Percentiles rank a stretch among this genome's conserved stretches.
Conservation (phyloP, 108 stramenopile species). For the Bacterosira constricta region DNA sequence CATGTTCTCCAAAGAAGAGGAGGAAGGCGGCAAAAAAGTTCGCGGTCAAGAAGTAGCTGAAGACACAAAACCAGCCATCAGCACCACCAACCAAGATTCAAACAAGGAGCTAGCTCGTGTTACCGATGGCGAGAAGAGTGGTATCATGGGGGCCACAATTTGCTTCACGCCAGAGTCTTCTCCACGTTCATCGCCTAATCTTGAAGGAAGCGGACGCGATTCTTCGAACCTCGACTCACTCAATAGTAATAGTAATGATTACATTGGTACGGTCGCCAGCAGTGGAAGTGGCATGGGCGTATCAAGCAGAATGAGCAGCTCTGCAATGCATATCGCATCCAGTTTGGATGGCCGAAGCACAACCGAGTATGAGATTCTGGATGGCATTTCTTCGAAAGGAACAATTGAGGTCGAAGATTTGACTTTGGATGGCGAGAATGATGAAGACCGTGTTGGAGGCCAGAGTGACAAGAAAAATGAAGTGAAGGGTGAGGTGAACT, state of each 20-base stretch:
- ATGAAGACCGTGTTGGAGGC: background rate
- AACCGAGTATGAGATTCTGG: slow-evolving; percentile 38
- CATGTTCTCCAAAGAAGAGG: background rate
- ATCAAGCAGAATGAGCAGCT: slow-evolving; percentile 12
- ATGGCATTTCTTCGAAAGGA: slow-evolving; percentile 15
- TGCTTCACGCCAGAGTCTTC: slow-evolving; percentile 48
- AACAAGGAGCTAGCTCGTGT: background rate
- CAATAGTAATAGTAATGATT: slow-evolving; percentile 3
- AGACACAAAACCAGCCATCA: background rate
- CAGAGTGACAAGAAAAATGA: background rate
- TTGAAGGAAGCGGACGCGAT: background rate
- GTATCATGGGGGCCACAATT: slow-evolving; percentile 47
- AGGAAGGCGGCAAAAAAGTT: background rate
- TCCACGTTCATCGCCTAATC: slow-evolving; percentile 14
- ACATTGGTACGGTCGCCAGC: slow-evolving; percentile 17
- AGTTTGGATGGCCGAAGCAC: slow-evolving; percentile 14
- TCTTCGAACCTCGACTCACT: slow-evolving; percentile 7
- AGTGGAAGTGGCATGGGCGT: background rate
- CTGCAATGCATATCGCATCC: slow-evolving; percentile 10
- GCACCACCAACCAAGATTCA: background rate
- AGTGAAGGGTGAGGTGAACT: background rate
- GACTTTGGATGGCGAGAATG: slow-evolving; percentile 19
- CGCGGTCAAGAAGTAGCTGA: background rate
- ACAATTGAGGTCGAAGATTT: slow-evolving; percentile 37
- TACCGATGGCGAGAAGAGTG: slow-evolving; percentile 18